Evolutionary conservation across 2,329 filamentous ascomycete species (phyloP).

Genomic region (Botrytis aclada): DNA sequence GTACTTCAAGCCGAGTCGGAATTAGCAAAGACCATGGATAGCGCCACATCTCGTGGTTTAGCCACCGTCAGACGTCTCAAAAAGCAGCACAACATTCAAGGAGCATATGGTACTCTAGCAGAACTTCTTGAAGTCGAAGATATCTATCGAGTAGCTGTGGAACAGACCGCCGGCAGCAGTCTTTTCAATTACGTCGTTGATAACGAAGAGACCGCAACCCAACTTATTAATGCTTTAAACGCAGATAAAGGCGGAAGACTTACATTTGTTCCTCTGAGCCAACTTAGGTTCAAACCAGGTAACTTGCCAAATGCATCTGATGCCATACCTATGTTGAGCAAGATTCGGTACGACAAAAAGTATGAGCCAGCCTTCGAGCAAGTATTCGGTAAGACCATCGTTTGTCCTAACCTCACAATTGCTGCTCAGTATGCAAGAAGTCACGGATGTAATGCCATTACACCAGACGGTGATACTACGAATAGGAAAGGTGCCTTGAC

Average conservation of each 20-base stretch:
- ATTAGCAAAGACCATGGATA: conserved; percentile 83
- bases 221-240: conserved; percentile 75
- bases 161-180: conserved; percentile 88
- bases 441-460: conserved; percentile 89
- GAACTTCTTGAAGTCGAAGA: conserved; percentile 88
- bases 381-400: conserved; percentile 92
- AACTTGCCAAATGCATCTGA: conserved; percentile 85
- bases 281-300: conserved; percentile 65
- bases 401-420: conserved; percentile 85
- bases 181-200: conserved; percentile 97
- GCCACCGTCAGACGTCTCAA: conserved; percentile 84
- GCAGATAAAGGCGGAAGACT: conserved; percentile 79
- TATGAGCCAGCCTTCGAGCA: conserved; percentile 89
- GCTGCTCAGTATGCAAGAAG: conserved; percentile 89
- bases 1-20: conserved; percentile 73
- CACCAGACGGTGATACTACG: conserved; percentile 87
- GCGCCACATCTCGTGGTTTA: conserved; percentile 79
- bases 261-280: conserved; percentile 91
- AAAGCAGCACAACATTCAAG: conserved; percentile 72
- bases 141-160: conserved; percentile 81
- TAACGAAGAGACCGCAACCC: conserved; percentile 80
- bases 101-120: conserved; percentile 87
- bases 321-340: conserved; percentile 81
- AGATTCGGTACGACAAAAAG: conserved; percentile 71
- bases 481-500: conserved; percentile 95